Percentiles rank a stretch among this genome's conserved stretches.
Conservation (phyloP, 2,329 filamentous ascomycete genomes). For the Apiospora phragmitis region DNA sequence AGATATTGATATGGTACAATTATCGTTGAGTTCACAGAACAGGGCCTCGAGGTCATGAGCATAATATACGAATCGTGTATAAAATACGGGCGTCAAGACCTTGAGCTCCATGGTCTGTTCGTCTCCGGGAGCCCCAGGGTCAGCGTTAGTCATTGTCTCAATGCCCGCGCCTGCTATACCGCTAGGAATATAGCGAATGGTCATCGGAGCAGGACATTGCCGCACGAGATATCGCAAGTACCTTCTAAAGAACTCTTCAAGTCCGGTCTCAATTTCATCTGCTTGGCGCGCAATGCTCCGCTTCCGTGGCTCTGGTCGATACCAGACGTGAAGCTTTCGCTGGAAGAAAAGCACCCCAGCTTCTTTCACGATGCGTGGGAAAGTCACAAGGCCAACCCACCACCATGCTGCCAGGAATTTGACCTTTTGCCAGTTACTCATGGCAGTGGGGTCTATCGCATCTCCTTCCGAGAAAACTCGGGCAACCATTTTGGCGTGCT, state of each 20-base stretch:
- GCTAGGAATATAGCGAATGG: constrained; percentile 54
- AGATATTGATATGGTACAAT: constrained; percentile 58
- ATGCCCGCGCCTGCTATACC: constrained; percentile 41
- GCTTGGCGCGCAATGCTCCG: constrained; percentile 56
- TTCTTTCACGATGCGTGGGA: constrained; percentile 65
- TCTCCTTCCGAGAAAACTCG: constrained; percentile 54
- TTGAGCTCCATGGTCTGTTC: constrained; percentile 52
- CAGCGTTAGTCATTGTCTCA: constrained; percentile 39
- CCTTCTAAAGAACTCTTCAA: constrained; percentile 48
- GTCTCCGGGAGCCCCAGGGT: constrained; percentile 20
- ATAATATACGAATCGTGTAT: constrained; percentile 65
- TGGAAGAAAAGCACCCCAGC: constrained; percentile 58
- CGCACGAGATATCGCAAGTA: constrained; percentile 53
- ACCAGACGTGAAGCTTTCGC: constrained; percentile 63
- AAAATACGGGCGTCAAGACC: constrained; percentile 66
- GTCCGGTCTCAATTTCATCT: constrained; percentile 45
- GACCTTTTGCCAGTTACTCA: constrained; percentile 44
- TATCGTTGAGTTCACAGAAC: constrained; percentile 60
- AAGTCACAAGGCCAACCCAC: constrained; percentile 67
- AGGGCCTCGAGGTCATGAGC: constrained; percentile 62
- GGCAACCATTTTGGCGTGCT: constrained; percentile 61
- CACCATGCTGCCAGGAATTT: constrained; percentile 59
- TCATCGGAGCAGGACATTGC: constrained; percentile 42
- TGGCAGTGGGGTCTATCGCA: constrained; percentile 48
- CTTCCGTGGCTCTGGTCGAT: constrained; percentile 60